phyloP scores from a whole-genome alignment of 148 eudicot species.

The Rhododendron henanense region DNA sequence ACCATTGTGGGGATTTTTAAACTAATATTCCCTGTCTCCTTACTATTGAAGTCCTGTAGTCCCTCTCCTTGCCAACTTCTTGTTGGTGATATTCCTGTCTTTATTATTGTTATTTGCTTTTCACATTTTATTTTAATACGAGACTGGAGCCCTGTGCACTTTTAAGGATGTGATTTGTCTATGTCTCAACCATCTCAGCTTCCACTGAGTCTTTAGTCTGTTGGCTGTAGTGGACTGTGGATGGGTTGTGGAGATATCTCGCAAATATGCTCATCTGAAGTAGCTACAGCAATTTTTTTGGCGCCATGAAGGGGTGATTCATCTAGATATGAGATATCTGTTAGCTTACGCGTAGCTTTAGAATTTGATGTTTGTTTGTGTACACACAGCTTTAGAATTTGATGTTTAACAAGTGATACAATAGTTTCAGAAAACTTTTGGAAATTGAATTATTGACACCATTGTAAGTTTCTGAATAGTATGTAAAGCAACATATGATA shows the following conservation, averaged over 20 bases:
- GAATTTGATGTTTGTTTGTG: not conserved
- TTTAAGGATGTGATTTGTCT: not conserved
- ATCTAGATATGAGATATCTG: too few species aligned
- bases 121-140: not conserved
- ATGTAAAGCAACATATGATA: not conserved
- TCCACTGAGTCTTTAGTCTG: not conserved
- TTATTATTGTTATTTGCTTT: not conserved
- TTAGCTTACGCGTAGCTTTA: not conserved
- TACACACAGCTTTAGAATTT: not conserved
- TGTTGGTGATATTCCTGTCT: not conserved
- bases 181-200: not conserved
- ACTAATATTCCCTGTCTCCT: not conserved
- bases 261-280: not conserved
- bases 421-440: not conserved
- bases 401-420: not conserved
- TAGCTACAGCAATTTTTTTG: not conserved
- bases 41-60: not conserved
- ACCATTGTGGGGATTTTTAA: not conserved
- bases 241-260: not conserved
- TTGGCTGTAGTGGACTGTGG: not conserved
- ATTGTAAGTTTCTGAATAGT: not conserved
- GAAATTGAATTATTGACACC: not conserved
- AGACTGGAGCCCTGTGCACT: not conserved
- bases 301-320: not conserved
- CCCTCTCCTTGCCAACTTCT: not conserved